phyloP scores from a whole-genome alignment of 768 basidiomycete species.

The Lentinus tigrinus region DNA sequence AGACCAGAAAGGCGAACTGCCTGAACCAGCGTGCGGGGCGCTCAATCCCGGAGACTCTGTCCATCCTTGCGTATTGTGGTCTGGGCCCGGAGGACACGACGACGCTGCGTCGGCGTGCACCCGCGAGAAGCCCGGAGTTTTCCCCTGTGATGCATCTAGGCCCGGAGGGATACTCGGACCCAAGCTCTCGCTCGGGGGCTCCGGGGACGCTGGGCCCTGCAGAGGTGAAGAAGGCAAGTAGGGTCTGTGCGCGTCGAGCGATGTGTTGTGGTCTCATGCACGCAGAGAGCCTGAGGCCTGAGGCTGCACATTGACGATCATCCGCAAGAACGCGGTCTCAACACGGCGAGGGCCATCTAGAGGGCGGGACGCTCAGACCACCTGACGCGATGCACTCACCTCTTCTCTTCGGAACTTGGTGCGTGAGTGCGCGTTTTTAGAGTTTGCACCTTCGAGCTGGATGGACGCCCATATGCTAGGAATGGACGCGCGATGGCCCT shows the following conservation, averaged over 20 bases:
- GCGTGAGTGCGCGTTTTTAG: background rate
- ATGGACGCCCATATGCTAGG: background rate
- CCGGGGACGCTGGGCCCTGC: background rate
- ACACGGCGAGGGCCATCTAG: slow-evolving; percentile 6
- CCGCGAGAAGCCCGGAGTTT: no score
- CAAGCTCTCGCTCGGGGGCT: no score
- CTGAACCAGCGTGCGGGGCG: no score
- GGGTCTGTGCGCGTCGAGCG: no score
- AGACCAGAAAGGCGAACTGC: no score
- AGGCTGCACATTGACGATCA: background rate
- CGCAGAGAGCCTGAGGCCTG: background rate
- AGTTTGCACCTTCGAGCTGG: background rate
- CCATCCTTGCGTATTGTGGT: no score
- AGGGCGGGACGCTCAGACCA: background rate
- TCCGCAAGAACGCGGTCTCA: slow-evolving; percentile 3
- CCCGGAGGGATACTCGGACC: no score
- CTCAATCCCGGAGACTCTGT: no score
- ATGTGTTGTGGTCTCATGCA: no score
- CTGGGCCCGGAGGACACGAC: no score
- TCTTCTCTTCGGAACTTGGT: background rate
- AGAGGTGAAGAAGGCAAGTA: background rate
- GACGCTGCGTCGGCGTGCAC: no score
- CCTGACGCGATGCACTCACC: background rate
- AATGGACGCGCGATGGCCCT: background rate
- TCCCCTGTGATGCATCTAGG: no score